Evolutionary conservation across 192 early-diverging fungal genomes (phyloP).

Genomic region (Entophlyctis helioformis): DNA sequence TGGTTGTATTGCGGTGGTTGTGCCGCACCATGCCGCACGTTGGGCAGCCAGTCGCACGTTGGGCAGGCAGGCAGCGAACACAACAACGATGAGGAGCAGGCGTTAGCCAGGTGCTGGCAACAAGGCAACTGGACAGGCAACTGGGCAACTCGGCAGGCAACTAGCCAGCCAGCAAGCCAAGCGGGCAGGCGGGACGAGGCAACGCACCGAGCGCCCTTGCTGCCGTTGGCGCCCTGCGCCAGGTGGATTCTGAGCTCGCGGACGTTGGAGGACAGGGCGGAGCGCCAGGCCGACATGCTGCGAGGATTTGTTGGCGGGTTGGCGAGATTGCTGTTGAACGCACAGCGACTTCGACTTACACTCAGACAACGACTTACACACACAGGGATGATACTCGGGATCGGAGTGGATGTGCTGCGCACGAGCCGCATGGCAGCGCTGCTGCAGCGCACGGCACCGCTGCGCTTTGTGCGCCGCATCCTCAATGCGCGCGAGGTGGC

Average conservation of each 20-base stretch:
- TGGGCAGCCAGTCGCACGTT: background rate
- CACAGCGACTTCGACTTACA: no score
- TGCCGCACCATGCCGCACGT: background rate
- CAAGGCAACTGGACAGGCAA: background rate
- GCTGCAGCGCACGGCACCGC: no score
- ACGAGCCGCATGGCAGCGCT: no score
- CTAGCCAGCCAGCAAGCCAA: background rate
- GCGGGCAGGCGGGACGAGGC: background rate
- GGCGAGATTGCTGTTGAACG: no score
- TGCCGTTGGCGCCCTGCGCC: slow-evolving; percentile 65
- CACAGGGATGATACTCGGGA: no score
- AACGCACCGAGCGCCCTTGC: slow-evolving; percentile 64
- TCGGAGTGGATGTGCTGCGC: no score
- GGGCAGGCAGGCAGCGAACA: background rate
- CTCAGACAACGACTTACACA: no score
- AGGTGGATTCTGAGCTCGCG: slow-evolving; percentile 87
- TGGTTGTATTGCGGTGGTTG: background rate
- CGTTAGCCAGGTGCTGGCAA: background rate
- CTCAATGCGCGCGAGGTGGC: no score
- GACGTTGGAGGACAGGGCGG: slow-evolving; percentile 26
- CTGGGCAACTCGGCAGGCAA: background rate
- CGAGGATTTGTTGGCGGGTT: no score
- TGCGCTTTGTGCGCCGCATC: no score
- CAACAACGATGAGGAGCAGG: background rate
- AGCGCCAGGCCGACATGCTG: slow-evolving; percentile 9